Evolutionary conservation across 2,329 filamentous ascomycete genomes (phyloP), one percentile per base, ranked within the genome.

Genomic region (Xylaria sp.): DNA sequence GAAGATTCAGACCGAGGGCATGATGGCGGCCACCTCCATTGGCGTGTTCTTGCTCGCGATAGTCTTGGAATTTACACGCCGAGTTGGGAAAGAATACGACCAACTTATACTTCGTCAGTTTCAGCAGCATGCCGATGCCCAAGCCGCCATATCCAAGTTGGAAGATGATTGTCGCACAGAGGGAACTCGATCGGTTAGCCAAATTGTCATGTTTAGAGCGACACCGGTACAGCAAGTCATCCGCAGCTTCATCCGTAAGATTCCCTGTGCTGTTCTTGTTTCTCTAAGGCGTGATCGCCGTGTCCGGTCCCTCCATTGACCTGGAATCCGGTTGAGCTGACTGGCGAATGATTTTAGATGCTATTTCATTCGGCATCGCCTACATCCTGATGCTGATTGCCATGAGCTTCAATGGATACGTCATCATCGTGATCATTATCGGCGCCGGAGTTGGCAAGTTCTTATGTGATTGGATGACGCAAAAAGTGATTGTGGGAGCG

Each of bases 401-500:
- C 59, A 84, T 84, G 82, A 82, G 81, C 51, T 84, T 82, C 69
- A 84, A 84, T 51, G 82, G 82, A 34, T 84, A 82, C 66, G 78
- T 84, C 64, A 82, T 84, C 66, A 80, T 84, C 65, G 80, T 78
- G 60, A 83, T 84, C 58, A 75, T 84, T 34, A 75, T 87, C 51
- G 85, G 85, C 3, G 84, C 84, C 10, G 82, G 83, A 8, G 71
- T 87, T 54, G 85, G 85, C 68, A 87, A 87, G 77, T 87, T 87
- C 73, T 71, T 86, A n/a, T 86, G 83, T 73, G 85, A 87, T 75
- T 87, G 85, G 85, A 77, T 86, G 75, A 82, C 82, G 28, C 78
- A 80, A 57, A 82, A 79, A 65, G 78, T 86, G n/a, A 78, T 82
- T 0, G 69, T 79, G 1, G 76, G 71, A 61, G 55, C 32, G 8